These are phyloP conservation scores for Vicia faba DNA, from an alignment of 306 rosid species.

Conservation along the genomic window DNA sequence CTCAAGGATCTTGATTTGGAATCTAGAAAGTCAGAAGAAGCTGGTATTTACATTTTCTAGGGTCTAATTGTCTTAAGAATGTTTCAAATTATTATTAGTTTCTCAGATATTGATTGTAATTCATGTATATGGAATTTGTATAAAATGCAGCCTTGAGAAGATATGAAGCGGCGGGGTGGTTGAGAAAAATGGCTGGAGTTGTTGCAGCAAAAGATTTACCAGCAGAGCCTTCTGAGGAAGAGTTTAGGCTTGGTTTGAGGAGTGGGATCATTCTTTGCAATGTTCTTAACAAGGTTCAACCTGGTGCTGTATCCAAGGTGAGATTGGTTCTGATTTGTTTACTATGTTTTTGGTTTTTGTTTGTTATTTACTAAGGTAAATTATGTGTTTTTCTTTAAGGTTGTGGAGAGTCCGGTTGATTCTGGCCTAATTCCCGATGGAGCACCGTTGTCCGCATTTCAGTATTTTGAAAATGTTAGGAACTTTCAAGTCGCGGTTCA, in stretches of 20 bases:
- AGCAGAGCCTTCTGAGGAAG: slow-evolving; percentile 97
- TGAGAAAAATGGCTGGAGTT: slow-evolving; percentile 90
- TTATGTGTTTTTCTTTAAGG: slow-evolving; percentile 46
- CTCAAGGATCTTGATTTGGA: slow-evolving; percentile 82
- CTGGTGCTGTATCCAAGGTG: slow-evolving; percentile 89
- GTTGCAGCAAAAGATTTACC: slow-evolving; percentile 97
- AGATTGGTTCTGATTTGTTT: slow-evolving; percentile 24
- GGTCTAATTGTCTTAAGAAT: neutral
- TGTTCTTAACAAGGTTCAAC: slow-evolving; percentile 78
- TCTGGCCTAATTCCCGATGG: slow-evolving; percentile 81
- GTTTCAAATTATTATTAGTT: no score
- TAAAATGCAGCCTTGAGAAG: slow-evolving; percentile 73
- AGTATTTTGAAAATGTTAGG: slow-evolving; percentile 93
- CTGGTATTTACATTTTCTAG: slow-evolving; percentile 51
- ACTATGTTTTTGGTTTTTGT: neutral
- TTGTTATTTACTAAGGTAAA: neutral
- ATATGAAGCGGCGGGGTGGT: slow-evolving; percentile 94
- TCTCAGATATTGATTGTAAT: no score
- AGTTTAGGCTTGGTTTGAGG: slow-evolving; percentile 89
- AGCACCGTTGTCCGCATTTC: slow-evolving; percentile 87
- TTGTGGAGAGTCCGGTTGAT: slow-evolving; percentile 92
- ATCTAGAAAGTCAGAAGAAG: slow-evolving; percentile 90
- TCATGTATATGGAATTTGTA: no score
- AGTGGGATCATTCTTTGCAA: slow-evolving; percentile 95
- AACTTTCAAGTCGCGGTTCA: slow-evolving; percentile 81